phyloP scores from a whole-genome alignment of 768 basidiomycete species.

The Tephrocybe sp. region DNA sequence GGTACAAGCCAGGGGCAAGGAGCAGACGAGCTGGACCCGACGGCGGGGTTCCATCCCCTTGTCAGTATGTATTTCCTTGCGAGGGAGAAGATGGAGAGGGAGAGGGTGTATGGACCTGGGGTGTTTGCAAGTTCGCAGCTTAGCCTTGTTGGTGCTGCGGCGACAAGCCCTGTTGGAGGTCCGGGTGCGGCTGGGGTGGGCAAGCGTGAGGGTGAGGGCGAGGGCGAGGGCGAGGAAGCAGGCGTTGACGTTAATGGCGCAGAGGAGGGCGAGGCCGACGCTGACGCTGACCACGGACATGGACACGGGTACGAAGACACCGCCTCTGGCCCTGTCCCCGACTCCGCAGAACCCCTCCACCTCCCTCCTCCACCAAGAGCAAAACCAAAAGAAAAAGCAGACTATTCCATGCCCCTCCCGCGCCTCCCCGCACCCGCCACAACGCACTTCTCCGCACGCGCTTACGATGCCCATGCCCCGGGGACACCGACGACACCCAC shows the following conservation, averaged over 20 bases:
- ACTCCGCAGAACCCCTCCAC: no score
- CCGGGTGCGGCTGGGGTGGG: neutral
- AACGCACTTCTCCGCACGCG: slow-evolving; percentile 78
- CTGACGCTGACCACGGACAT: no score
- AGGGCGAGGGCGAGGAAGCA: neutral
- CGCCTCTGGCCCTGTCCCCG: no score
- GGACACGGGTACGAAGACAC: no score
- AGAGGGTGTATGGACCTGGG: slow-evolving; percentile 89
- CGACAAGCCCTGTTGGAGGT: no score
- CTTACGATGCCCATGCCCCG: slow-evolving; percentile 57
- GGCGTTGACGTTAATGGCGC: neutral
- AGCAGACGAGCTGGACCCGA: slow-evolving; percentile 61
- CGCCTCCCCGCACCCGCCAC: slow-evolving; percentile 79
- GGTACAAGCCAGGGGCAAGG: slow-evolving; percentile 28
- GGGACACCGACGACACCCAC: slow-evolving; percentile 36
- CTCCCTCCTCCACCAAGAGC: no score
- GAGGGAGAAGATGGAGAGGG: slow-evolving; percentile 92
- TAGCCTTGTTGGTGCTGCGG: slow-evolving; percentile 41
- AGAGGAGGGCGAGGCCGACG: neutral
- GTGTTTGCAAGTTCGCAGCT: slow-evolving; percentile 93
- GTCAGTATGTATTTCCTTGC: slow-evolving; percentile 97
- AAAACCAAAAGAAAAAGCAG: slow-evolving; percentile 31
- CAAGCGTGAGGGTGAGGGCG: neutral
- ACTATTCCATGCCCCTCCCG: slow-evolving; percentile 83
- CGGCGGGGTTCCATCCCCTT: slow-evolving; percentile 89